Conservation (phyloP, 2,329 filamentous ascomycete species). For the Sporothrix luriei region DNA sequence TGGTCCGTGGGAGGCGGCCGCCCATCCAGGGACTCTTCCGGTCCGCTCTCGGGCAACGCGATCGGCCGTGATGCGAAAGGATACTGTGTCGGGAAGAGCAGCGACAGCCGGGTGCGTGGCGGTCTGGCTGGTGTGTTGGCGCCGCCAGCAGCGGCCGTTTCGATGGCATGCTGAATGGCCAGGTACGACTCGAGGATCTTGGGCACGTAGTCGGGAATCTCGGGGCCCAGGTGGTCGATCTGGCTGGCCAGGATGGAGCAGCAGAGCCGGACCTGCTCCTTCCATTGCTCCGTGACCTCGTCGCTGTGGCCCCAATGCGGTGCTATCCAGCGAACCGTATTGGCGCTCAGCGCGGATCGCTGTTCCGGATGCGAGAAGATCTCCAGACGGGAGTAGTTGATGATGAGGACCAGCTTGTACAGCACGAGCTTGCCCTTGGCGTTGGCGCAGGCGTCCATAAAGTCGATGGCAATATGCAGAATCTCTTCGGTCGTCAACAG, state of each 20-base stretch:
- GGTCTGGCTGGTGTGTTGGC: conserved; percentile 37
- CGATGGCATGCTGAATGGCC: conserved; percentile 63
- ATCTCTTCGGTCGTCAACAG: conserved; percentile 82
- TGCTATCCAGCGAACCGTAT: conserved; percentile 86
- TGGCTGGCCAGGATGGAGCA: conserved; percentile 91
- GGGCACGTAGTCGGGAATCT: conserved; percentile 85
- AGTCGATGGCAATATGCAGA: conserved; percentile 85
- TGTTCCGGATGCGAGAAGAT: conserved; percentile 81
- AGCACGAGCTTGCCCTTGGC: conserved; percentile 90
- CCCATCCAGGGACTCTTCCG: conserved; percentile 41
- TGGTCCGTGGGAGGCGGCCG: conserved; percentile 14
- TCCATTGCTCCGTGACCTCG: conserved; percentile 80
- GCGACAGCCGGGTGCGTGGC: conserved; percentile 69
- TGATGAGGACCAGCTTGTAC: conserved; percentile 89
- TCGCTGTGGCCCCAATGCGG: conserved; percentile 86
- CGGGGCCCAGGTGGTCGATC: conserved; percentile 72
- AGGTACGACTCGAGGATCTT: conserved; percentile 90
- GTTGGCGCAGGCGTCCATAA: conserved; percentile 84
- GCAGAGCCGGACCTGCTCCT: conserved; percentile 88
- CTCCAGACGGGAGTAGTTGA: conserved; percentile 82
- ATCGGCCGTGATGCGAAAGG: conserved; percentile 79
- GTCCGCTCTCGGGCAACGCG: conserved; percentile 40
- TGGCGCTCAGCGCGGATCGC: conserved; percentile 70
- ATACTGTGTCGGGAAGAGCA: conserved; percentile 87
- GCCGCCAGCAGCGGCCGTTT: conserved; percentile 31